Evolutionary conservation across 202 grass and related monocot genomes (phyloP).

Genomic region (Saccharum hybrid): DNA sequence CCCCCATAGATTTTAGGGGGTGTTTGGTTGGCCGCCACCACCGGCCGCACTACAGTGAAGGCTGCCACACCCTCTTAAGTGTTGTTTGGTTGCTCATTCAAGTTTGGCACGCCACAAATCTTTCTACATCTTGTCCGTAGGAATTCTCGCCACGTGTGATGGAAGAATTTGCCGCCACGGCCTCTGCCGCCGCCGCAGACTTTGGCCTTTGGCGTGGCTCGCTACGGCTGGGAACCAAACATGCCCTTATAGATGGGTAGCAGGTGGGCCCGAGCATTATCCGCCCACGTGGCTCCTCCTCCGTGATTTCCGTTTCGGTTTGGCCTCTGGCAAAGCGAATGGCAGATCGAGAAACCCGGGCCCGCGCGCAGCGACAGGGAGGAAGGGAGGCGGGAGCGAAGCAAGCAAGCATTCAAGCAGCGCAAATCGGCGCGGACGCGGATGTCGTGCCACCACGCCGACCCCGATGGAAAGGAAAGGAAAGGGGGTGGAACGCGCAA

Average conservation of each 20-base stretch:
- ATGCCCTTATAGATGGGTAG: constrained; percentile 12
- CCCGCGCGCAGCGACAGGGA: constrained; percentile 24
- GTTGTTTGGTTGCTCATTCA: too few species aligned
- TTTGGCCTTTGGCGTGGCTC: too few species aligned
- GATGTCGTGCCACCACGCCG: neutral
- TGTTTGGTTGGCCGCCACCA: too few species aligned
- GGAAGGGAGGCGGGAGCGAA: neutral
- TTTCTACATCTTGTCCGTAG: too few species aligned
- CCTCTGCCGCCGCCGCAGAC: too few species aligned
- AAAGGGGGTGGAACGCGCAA: neutral
- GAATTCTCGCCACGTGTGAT: too few species aligned
- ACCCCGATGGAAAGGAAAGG: constrained; percentile 9
- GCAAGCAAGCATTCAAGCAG: neutral
- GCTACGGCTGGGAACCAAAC: too few species aligned
- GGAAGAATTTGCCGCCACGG: too few species aligned
- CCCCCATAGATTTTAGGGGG: constrained; percentile 16
- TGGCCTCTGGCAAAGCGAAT: neutral
- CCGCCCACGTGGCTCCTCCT: constrained; percentile 49
- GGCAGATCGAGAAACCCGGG: neutral
- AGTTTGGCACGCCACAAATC: too few species aligned
- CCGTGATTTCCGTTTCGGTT: constrained; percentile 33
- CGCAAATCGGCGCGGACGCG: neutral
- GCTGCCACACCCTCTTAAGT: too few species aligned
- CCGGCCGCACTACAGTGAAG: too few species aligned
- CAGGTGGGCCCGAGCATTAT: constrained; percentile 2